These are phyloP conservation scores for Tetrapisispora phaffii DNA, from an alignment of 805 yeast genomes.

Conservation along the genomic window DNA sequence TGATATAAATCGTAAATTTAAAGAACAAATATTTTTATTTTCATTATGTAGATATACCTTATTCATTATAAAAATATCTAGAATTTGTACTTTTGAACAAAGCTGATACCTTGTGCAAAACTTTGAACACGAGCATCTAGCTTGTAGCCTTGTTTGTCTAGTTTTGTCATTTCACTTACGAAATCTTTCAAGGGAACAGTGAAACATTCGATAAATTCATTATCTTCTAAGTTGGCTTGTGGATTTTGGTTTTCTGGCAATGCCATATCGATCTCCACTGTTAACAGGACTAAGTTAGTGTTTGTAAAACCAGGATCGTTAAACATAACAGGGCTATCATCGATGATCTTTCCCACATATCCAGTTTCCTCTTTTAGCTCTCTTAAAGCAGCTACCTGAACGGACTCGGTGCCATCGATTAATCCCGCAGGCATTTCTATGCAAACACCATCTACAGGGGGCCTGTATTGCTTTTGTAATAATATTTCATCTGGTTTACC, in stretches of 20 bases:
- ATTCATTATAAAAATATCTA: not conserved
- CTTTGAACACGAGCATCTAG: slow-evolving; percentile 84
- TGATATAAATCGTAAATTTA: no score
- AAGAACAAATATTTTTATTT: not conserved
- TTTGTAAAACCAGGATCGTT: slow-evolving; percentile 87
- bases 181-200: slow-evolving; percentile 53
- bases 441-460: slow-evolving; percentile 82
- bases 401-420: slow-evolving; percentile 71
- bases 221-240: slow-evolving; percentile 68
- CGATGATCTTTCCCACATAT: slow-evolving; percentile 56
- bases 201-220: slow-evolving; percentile 88
- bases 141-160: slow-evolving; percentile 57
- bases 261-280: slow-evolving; percentile 62
- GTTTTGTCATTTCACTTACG: slow-evolving; percentile 41
- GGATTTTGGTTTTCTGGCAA: slow-evolving; percentile 63
- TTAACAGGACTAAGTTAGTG: slow-evolving; percentile 73
- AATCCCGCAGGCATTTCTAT: slow-evolving; percentile 95
- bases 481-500: slow-evolving; percentile 44
- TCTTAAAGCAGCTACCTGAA: slow-evolving; percentile 73
- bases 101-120: slow-evolving; percentile 67
- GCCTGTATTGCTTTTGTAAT: slow-evolving; percentile 83
- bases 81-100: slow-evolving; percentile 36
- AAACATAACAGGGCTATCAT: slow-evolving; percentile 41
- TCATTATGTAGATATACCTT: not conserved
- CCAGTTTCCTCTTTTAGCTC: slow-evolving; percentile 93